Evolutionary conservation across 257 asterid species (phyloP).

Genomic region (Solanum neorickii): DNA sequence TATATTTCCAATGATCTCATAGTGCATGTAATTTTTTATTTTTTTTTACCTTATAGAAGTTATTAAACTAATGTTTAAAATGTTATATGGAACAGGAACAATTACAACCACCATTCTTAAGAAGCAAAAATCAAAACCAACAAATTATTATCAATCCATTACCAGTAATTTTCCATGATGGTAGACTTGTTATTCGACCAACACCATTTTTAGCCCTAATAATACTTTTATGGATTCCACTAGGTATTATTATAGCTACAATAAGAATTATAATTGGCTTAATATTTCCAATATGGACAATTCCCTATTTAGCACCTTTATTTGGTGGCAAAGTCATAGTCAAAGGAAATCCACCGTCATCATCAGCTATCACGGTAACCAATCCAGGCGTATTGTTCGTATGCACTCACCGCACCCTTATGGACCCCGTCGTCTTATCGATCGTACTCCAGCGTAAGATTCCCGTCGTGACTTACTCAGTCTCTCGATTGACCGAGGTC

Average conservation of each 20-base stretch:
- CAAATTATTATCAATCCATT: slow-evolving; percentile 22
- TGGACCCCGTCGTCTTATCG: slow-evolving; percentile 76
- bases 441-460: slow-evolving; percentile 52
- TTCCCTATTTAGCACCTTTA: slow-evolving; percentile 30
- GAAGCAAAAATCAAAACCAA: neutral
- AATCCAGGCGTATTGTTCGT: slow-evolving; percentile 57
- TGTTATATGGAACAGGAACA: slow-evolving; percentile 25
- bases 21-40: neutral
- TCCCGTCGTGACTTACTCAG: slow-evolving; percentile 68
- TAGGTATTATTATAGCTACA: slow-evolving; percentile 46
- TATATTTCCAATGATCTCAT: neutral
- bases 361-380: slow-evolving; percentile 18
- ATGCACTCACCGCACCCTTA: slow-evolving; percentile 66
- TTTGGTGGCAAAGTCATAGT: slow-evolving; percentile 57
- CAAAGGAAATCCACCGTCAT: slow-evolving; percentile 63
- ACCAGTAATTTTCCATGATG: slow-evolving; percentile 88
- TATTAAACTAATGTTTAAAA: neutral
- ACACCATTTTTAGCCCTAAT: slow-evolving; percentile 48
- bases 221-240: slow-evolving; percentile 65
- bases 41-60: too few relatives aligned
- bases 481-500: slow-evolving; percentile 58
- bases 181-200: slow-evolving; percentile 68
- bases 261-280: slow-evolving; percentile 48
- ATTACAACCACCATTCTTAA: slow-evolving; percentile 19
- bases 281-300: slow-evolving; percentile 39